Evolutionary conservation across 2,329 filamentous ascomycete species (phyloP).

Genomic region (Aspergillus neotritici): DNA sequence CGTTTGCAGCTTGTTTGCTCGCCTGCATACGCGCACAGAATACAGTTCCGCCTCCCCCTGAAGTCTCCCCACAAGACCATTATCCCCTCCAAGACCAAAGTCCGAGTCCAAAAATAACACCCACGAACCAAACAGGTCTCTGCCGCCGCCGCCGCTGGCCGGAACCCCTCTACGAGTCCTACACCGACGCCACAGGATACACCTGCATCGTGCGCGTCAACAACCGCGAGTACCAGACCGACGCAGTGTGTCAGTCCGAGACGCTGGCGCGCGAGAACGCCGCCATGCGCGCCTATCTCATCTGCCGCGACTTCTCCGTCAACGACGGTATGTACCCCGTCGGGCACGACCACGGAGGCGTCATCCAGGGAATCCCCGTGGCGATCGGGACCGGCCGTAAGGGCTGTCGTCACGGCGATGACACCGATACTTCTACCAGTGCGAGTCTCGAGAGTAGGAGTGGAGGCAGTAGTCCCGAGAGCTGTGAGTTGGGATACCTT

Average conservation of each 20-base stretch:
- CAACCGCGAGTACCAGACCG: conserved; percentile 92
- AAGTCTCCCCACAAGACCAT: neutral
- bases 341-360: conserved; percentile 49
- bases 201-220: conserved; percentile 91
- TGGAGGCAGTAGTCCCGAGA: conserved; percentile 51
- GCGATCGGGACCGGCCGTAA: conserved; percentile 58
- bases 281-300: conserved; percentile 93
- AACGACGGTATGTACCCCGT: conserved; percentile 81
- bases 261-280: conserved; percentile 84
- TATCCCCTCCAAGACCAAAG: conserved; percentile 4
- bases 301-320: conserved; percentile 94
- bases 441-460: conserved; percentile 43
- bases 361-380: conserved; percentile 58
- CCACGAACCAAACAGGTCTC: conserved; percentile 61
- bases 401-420: conserved; percentile 45
- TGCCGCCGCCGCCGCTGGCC: conserved; percentile 92
- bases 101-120: conserved; percentile 14
- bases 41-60: no score
- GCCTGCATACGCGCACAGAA: no score
- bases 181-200: conserved; percentile 67
- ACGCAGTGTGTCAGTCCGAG: conserved; percentile 76
- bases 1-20: no score
- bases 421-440: conserved; percentile 37
- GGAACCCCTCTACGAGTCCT: conserved; percentile 82
- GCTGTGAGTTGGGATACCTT: conserved; percentile 22